Percentiles rank a stretch among this genome's conserved stretches.
phyloP scores from a whole-genome alignment of 148 eudicot genomes.

The Rhododendron kiyosumense region DNA sequence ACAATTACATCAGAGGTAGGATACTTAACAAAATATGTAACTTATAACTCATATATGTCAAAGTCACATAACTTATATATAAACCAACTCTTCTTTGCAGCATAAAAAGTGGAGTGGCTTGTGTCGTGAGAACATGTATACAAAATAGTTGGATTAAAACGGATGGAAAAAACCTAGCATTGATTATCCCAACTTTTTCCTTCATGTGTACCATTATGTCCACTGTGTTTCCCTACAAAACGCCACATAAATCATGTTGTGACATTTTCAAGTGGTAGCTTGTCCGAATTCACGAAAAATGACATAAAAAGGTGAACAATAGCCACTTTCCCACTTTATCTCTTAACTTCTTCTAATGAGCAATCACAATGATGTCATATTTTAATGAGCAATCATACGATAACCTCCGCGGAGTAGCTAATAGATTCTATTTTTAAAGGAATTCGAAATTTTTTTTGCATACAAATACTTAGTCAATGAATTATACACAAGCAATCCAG shows the following conservation, averaged over 20 bases:
- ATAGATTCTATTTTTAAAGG: background rate
- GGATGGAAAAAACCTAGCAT: too few species aligned
- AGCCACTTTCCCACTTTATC: background rate
- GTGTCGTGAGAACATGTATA: background rate
- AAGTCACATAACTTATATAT: background rate
- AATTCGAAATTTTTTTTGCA: background rate
- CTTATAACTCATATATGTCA: background rate
- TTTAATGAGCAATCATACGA: background rate
- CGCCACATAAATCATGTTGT: too few species aligned
- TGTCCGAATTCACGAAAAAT: background rate
- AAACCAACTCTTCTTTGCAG: background rate
- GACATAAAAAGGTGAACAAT: background rate
- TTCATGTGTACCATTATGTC: background rate
- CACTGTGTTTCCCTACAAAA: background rate
- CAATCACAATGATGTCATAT: background rate
- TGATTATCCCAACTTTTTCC: background rate
- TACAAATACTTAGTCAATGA: background rate
- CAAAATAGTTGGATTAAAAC: too few species aligned
- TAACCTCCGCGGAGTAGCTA: background rate
- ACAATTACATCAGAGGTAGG: constrained; percentile 4
- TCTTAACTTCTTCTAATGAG: background rate
- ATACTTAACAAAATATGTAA: background rate
- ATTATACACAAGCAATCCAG: background rate
- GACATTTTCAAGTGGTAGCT: too few species aligned
- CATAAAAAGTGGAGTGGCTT: background rate